phyloP scores from a whole-genome alignment of 2,329 filamentous ascomycete genomes.

The Cladosporium austrohemisphaericum region DNA sequence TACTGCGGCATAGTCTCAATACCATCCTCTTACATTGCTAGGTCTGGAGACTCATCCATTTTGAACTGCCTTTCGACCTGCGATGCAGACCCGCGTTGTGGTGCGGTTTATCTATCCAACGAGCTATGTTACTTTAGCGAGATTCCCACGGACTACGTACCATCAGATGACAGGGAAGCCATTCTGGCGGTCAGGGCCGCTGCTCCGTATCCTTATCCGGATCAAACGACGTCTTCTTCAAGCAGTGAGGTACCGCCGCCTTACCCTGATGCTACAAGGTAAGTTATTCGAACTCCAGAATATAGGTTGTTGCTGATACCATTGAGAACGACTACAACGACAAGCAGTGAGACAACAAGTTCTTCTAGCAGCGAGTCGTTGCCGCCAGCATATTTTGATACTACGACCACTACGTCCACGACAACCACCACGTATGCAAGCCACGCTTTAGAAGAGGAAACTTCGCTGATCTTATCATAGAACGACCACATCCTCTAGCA shows the following conservation, averaged over 20 bases:
- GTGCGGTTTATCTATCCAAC: not conserved
- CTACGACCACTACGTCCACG: no score
- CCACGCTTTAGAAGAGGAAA: no score
- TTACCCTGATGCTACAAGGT: not conserved
- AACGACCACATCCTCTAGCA: no score
- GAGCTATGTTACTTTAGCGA: not conserved
- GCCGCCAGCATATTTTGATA: not conserved
- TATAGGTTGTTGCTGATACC: no score
- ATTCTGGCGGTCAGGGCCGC: not conserved
- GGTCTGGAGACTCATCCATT: not conserved
- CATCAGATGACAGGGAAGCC: not conserved
- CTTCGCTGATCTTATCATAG: no score
- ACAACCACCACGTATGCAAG: no score
- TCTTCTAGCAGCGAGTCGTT: not conserved
- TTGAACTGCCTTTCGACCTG: not conserved
- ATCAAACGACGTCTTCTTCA: not conserved
- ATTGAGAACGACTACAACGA: no score
- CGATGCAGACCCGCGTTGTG: not conserved
- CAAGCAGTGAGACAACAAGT: no score
- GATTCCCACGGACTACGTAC: not conserved
- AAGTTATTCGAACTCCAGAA: no score
- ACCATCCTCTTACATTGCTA: not conserved
- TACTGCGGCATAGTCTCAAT: not conserved
- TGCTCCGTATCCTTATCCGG: not conserved
- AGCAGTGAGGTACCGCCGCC: conserved; percentile 1